Base-by-base conservation (phyloP, 2,329 filamentous ascomycete species). In the Aspergillus sp. region DNA sequence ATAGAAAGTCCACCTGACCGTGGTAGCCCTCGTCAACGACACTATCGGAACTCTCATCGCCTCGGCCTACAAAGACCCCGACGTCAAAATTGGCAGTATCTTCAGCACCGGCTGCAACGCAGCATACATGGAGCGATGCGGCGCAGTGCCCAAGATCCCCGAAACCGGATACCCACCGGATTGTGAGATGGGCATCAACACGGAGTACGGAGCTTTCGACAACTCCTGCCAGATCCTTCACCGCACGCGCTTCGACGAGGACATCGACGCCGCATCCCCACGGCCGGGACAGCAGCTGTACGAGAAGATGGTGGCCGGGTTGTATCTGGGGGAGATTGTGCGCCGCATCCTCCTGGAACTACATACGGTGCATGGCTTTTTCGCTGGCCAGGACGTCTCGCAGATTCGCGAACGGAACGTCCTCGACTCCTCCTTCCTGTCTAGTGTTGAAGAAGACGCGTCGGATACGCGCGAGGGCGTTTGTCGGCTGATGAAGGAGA, bases 81-180 rank as follows among this genome's bases (percentile, higher is more conserved):
- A 83, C 58, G 88, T 94, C 76, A 88, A 82, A 69, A 88, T 95
- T 57, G 90, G 90, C 44, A 94, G 89, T 68, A 95, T 96, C 62
- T 95, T 96, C 59, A 90, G 91, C 58, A 96, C 91, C 4, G 90
- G 90, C 47, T 94, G 89, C 73, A 96, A 96, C 59, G 89, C 89
- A 30, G 90, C 90, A 30, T 96, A 96, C 73, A 93, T 96, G 84
- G 90, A 96, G 70, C 70, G 89, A 58, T 84, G 80, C 56, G 85
- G 85, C 47, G 83, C 81, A 5, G 88, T 95, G 52, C 88, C 88
- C 48, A 96, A 96, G 74, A 79, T 96, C 39, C 85, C 82, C 8
- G 79, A 89, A 67, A 78, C 88, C 73, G 88, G 88, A 56, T 78
- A 94, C 32, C 81, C 86, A 40, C 73, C 85, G 0, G 80, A 87